Conservation (phyloP, 2,329 filamentous ascomycete species). For the Colletotrichum higginsianum region DNA sequence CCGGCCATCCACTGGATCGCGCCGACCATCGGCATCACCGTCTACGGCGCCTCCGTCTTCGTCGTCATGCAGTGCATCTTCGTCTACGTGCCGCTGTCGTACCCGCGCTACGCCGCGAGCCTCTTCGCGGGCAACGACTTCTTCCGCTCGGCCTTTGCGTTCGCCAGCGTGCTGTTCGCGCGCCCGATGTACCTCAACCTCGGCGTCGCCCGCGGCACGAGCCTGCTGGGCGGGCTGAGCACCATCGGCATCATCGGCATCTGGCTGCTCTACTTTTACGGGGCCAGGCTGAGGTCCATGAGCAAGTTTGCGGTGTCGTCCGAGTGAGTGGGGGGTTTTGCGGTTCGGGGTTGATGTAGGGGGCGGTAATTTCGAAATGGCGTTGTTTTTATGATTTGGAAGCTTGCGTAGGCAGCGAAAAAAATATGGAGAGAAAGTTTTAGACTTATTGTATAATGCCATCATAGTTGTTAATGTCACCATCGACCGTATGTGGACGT, state of each 20-base stretch:
- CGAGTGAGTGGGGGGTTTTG: background rate
- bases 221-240: conserved; percentile 69
- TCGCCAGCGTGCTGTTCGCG: conserved; percentile 72
- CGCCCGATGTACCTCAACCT: conserved; percentile 72
- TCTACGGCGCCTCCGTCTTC: conserved; percentile 68
- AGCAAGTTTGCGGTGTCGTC: conserved; percentile 69
- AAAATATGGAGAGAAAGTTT: too few relatives aligned
- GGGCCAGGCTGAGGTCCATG: conserved; percentile 66
- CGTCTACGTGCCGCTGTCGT: conserved; percentile 70
- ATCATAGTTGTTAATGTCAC: too few relatives aligned
- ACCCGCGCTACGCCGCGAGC: conserved; percentile 70
- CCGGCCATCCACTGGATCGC: conserved; percentile 68
- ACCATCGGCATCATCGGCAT: conserved; percentile 71
- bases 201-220: conserved; percentile 71
- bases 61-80: conserved; percentile 73
- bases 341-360: background rate
- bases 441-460: background rate
- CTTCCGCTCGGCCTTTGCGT: conserved; percentile 70
- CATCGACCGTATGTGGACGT: too few relatives aligned
- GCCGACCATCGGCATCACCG: conserved; percentile 69
- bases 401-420: background rate
- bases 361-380: too few relatives aligned
- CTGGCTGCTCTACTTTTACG: conserved; percentile 71
- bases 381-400: background rate
- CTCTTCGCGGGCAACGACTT: conserved; percentile 75